phyloP scores from a whole-genome alignment of 805 yeast species.

The Saccharomycopsis oosterbeekiorum region DNA sequence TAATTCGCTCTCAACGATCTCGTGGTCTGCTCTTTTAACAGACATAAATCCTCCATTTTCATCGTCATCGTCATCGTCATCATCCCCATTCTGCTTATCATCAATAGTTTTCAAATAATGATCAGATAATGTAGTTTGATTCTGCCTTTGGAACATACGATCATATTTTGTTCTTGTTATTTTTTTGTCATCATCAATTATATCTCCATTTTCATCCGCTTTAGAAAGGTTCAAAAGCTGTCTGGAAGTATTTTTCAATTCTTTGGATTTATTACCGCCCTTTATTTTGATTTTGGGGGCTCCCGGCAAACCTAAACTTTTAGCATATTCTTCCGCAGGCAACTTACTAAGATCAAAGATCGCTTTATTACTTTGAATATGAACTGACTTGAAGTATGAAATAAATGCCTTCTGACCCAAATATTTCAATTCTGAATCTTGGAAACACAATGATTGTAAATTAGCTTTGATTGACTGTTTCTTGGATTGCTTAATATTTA shows the following conservation, averaged over 20 bases:
- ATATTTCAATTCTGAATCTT: slow-evolving; percentile 85
- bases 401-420: slow-evolving; percentile 93
- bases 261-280: slow-evolving; percentile 46
- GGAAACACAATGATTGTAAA: slow-evolving; percentile 81
- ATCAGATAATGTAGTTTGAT: slow-evolving; percentile 84
- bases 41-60: slow-evolving; percentile 68
- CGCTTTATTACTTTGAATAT: slow-evolving; percentile 78
- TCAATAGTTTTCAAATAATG: slow-evolving; percentile 72
- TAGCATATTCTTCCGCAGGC: slow-evolving; percentile 78
- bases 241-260: slow-evolving; percentile 73
- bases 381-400: slow-evolving; percentile 78
- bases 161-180: slow-evolving; percentile 77
- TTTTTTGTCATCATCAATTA: slow-evolving; percentile 32
- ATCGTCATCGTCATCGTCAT: slow-evolving; percentile 38
- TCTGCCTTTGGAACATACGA: slow-evolving; percentile 89
- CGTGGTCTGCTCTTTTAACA: slow-evolving; percentile 72
- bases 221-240: slow-evolving; percentile 49
- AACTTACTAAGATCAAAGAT: slow-evolving; percentile 69
- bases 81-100: slow-evolving; percentile 24
- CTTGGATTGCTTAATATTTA: slow-evolving; percentile 67
- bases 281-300: slow-evolving; percentile 84
- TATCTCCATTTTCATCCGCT: slow-evolving; percentile 57
- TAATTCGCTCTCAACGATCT: slow-evolving; percentile 49
- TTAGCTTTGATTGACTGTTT: slow-evolving; percentile 68
- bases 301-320: slow-evolving; percentile 86